phyloP scores from a whole-genome alignment of 768 basidiomycete genomes.

The Phanerodontia chrysosporium region DNA sequence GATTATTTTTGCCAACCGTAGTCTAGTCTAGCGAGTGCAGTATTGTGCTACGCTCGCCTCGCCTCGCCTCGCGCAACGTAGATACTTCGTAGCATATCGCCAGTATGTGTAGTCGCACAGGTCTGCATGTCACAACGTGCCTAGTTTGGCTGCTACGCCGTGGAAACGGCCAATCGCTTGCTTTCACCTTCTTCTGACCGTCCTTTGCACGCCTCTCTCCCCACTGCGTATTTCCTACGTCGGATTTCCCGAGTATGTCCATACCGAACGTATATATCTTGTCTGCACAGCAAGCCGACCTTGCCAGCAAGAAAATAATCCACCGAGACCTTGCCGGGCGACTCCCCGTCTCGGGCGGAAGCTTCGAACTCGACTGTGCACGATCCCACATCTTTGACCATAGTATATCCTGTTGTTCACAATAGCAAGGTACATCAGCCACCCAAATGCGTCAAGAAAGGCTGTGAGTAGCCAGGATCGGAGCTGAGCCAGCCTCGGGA shows the following conservation, averaged over 20 bases:
- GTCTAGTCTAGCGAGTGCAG: no score
- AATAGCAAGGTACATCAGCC: neutral
- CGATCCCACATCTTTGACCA: neutral
- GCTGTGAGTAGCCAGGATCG: neutral
- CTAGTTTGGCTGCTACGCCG: neutral
- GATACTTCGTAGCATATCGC: neutral
- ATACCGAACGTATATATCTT: neutral
- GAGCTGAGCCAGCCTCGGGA: constrained; percentile 18
- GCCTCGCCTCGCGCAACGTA: neutral
- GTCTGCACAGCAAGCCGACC: neutral
- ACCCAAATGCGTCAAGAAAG: neutral
- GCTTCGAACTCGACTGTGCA: neutral
- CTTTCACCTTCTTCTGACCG: neutral
- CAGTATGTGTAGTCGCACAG: neutral
- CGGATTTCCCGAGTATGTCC: neutral
- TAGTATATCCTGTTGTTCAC: neutral
- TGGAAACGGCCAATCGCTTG: neutral
- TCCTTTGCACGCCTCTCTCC: neutral
- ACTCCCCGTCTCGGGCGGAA: neutral
- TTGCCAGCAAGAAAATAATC: neutral
- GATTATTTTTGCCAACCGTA: no score
- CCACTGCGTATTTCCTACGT: neutral
- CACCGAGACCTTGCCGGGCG: neutral
- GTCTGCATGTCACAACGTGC: neutral
- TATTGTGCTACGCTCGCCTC: no score